A percentile compares a stretch with the other conserved stretches of the same genome.
These are phyloP conservation scores for Paragyromitra xinjiangensis DNA, from an alignment of 495 filamentous ascomycete species.

Conservation along the genomic window DNA sequence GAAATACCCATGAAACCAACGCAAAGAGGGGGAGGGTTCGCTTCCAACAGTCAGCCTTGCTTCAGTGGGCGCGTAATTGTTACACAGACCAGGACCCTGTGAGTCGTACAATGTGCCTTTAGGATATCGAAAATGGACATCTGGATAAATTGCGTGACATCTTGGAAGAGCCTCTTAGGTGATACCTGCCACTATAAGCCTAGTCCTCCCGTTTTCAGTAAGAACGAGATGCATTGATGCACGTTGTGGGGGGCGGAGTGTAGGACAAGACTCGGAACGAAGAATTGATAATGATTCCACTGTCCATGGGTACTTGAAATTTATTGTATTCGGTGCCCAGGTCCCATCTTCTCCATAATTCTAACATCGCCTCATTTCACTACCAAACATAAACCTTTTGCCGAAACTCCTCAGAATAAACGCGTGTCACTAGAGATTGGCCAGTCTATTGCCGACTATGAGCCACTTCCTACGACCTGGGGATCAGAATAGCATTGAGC, in stretches of 20 bases:
- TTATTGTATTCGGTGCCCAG: not conserved
- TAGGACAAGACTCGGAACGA: not conserved
- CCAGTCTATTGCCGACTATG: conserved; percentile 9
- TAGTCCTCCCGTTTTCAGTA: not conserved
- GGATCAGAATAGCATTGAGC: conserved; percentile 5
- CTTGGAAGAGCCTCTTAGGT: not conserved
- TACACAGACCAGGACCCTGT: not conserved
- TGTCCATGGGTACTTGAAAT: not conserved
- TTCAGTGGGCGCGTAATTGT: not conserved
- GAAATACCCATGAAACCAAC: not conserved
- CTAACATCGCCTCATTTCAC: not conserved
- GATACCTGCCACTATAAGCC: not conserved
- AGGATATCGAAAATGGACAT: not conserved
- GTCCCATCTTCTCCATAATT: not conserved
- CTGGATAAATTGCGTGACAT: not conserved
- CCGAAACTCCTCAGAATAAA: not conserved
- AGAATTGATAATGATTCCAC: not conserved
- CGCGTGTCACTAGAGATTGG: not conserved
- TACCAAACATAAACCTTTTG: not conserved
- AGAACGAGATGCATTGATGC: not conserved
- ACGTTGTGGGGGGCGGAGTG: not conserved
- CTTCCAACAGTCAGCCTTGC: conserved; percentile 4
- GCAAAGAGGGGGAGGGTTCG: conserved; percentile 2
- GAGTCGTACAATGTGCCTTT: not conserved
- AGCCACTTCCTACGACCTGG: conserved; percentile 1